These are phyloP conservation scores for Heritiera littoralis DNA, from an alignment of 345 rosid species.

Conservation along the genomic window DNA sequence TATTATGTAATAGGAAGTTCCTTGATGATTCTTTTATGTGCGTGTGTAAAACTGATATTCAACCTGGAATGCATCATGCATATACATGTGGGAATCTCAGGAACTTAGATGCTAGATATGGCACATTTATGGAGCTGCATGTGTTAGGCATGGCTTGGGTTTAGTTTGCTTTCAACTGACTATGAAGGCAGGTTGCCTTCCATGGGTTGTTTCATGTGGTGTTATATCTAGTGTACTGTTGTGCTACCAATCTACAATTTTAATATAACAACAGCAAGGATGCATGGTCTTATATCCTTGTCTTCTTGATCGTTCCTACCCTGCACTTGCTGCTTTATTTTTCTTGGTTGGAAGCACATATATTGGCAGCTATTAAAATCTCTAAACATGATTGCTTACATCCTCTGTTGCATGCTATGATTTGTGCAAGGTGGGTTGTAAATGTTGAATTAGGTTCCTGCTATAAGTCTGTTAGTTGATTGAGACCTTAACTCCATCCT, in stretches of 20 bases:
- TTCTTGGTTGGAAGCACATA: neutral
- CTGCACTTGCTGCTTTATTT: neutral
- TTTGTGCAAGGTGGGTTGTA: neutral
- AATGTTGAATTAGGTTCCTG: neutral
- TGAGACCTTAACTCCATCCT: neutral
- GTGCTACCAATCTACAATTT: neutral
- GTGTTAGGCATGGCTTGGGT: constrained; percentile 3
- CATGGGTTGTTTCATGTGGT: neutral
- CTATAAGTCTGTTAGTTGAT: neutral
- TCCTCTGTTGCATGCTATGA: neutral
- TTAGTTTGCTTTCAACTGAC: neutral
- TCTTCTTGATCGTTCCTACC: constrained; percentile 2
- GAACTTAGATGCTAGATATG: neutral
- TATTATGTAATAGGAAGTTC: neutral
- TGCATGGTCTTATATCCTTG: neutral
- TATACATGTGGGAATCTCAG: neutral
- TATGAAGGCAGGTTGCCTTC: neutral
- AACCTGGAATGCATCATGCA: neutral
- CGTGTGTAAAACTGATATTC: neutral
- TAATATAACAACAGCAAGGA: neutral
- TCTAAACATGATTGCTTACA: neutral
- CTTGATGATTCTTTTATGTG: neutral
- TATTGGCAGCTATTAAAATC: neutral
- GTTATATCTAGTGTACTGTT: neutral
- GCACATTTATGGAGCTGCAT: neutral